Base-by-base conservation (phyloP, 2,329 filamentous ascomycete species). In the Colletotrichum chlorophyti region DNA sequence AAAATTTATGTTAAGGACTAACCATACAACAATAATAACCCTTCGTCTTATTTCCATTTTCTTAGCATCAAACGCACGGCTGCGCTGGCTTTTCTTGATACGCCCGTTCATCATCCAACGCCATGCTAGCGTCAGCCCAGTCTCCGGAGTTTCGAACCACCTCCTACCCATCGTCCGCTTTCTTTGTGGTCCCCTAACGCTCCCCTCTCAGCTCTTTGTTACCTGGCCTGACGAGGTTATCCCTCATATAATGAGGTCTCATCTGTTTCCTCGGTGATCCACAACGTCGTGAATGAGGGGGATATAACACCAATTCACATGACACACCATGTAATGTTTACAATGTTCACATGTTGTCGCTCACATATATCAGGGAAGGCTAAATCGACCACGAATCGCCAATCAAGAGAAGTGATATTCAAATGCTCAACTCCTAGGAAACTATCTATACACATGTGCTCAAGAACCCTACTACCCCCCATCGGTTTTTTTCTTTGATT, bases 371-470 rank as follows among this genome's bases (percentile, higher is more conserved):
- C 15, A 3, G 15, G n/a, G 12, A n/a, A 26, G 1, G 9, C 11
- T 31, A 7, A 40, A 11, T 32, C 15, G 23, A 26, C 19, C 5
- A 24, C 15, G 6, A 4, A 10, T 10, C 32, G 35, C 17, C 17
- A 32, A 31, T 40, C 24, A 68, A 15, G 43, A 61, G 27, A 47
- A 61, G 46, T 60, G 58, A 52, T 60, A 40, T 58, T 58, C 21
- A 32, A 35, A 60, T 26, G 46, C 32, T 37, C 6, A 52, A 52
- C 58, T 51, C 32, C 53, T 40, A 58, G 45, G 43, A 58, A 52
- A 60, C 27, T 58, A 52, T 60, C 27, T 60, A 46, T 58, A 58
- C 53, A 58, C 32, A 47, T 26, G 34, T 42, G 41, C 58, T 58
- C 53, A 42, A 41, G 34, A 58, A 41, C 23, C 27, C 46, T 29